These are phyloP conservation scores for Apophysomyces elegans DNA, from an alignment of 371 early-diverging fungal genomes.

Conservation along the genomic window DNA sequence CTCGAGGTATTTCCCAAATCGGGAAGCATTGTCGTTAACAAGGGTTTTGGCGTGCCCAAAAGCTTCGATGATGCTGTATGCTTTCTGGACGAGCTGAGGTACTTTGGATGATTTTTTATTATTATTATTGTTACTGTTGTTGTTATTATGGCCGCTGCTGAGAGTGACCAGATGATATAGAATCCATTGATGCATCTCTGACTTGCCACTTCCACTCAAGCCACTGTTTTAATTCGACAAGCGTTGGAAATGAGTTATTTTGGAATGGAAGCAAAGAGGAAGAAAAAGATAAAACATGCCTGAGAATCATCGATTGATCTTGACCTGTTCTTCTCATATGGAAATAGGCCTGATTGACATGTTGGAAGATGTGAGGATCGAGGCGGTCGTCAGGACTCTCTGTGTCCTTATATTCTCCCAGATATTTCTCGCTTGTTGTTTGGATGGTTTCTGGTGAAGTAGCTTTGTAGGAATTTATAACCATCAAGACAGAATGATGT, in stretches of 20 bases:
- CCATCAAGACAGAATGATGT: conserved; percentile 59
- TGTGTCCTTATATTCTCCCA: conserved; percentile 66
- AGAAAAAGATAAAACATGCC: conserved; percentile 39
- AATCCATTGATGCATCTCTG: conserved; percentile 66
- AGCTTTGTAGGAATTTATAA: conserved; percentile 56
- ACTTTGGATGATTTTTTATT: conserved; percentile 73
- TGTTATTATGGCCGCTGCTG: conserved; percentile 57
- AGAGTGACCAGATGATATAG: conserved; percentile 70
- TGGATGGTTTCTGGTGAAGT: conserved; percentile 36
- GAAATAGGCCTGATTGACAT: conserved; percentile 68
- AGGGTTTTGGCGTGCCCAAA: conserved; percentile 85
- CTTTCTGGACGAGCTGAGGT: conserved; percentile 75
- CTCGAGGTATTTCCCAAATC: conserved; percentile 88
- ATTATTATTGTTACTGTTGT: conserved; percentile 55
- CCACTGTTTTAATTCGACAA: conserved; percentile 57
- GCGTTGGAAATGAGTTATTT: neutral
- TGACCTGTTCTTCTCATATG: conserved; percentile 82
- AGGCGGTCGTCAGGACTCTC: conserved; percentile 36
- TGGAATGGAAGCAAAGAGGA: conserved; percentile 25
- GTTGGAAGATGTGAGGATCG: conserved; percentile 85
- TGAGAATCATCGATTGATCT: conserved; percentile 77
- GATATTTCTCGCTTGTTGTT: conserved; percentile 60
- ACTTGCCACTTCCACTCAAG: conserved; percentile 83
- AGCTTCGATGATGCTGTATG: conserved; percentile 64
- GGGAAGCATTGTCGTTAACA: conserved; percentile 79